Evolutionary conservation across 371 early-diverging fungal species (phyloP).

Genomic region (Quaeritorhiza haematococci): DNA sequence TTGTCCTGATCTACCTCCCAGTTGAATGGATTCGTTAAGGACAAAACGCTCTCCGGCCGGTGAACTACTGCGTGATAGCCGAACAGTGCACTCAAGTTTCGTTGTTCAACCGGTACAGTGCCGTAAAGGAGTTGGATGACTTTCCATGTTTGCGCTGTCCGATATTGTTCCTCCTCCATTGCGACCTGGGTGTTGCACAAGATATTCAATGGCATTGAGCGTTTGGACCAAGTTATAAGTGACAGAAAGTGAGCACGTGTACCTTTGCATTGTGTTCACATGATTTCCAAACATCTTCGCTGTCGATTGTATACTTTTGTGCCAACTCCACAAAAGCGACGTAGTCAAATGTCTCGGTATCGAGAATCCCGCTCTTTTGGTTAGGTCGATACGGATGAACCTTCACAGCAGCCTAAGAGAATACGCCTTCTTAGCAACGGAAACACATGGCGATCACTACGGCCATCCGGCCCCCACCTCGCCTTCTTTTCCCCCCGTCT

Average conservation of each 20-base stretch:
- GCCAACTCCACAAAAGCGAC: conserved; percentile 65
- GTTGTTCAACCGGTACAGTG: conserved; percentile 9
- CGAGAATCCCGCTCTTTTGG: conserved; percentile 60
- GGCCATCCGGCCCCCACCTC: conserved; percentile 3
- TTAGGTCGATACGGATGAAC: conserved; percentile 30
- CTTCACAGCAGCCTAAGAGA: conserved; percentile 4
- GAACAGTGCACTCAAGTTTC: conserved; percentile 8
- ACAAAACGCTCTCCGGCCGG: neutral
- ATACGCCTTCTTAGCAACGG: conserved; percentile 4
- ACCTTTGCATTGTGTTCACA: conserved; percentile 70
- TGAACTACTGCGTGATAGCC: conserved; percentile 3
- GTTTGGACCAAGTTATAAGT: neutral
- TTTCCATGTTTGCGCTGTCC: conserved; percentile 77
- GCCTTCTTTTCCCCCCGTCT: conserved; percentile 2
- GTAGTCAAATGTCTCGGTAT: conserved; percentile 63
- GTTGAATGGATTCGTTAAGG: neutral
- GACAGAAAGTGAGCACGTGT: conserved; percentile 8
- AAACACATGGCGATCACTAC: conserved; percentile 35
- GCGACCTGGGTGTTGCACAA: conserved; percentile 40
- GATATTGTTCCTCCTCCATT: conserved; percentile 55
- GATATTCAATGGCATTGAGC: neutral
- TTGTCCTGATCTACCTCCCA: neutral
- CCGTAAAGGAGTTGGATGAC: conserved; percentile 63
- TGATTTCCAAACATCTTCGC: conserved; percentile 39
- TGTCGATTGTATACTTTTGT: conserved; percentile 51